phyloP scores from a whole-genome alignment of 1,139 yeast genomes.

The Diutina neorugosa region DNA sequence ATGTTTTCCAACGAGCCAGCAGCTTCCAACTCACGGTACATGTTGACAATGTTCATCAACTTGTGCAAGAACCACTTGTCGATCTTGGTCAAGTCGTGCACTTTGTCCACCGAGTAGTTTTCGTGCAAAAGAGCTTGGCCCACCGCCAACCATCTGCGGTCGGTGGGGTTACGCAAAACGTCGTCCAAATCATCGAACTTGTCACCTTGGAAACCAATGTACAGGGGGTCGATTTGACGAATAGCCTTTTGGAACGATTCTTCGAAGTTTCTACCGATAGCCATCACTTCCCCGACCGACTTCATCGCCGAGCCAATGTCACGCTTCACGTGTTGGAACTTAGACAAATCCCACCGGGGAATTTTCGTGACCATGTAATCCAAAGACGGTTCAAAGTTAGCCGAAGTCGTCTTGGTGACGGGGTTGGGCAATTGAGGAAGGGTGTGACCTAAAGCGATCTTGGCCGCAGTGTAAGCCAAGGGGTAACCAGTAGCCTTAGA shows the following conservation, averaged over 20 bases:
- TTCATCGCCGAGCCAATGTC: constrained; percentile 95
- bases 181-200: constrained; percentile 70
- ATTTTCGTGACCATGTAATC: constrained; percentile 96
- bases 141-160: constrained; percentile 96
- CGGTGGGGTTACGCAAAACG: constrained; percentile 82
- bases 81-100: constrained; percentile 82
- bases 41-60: constrained; percentile 78
- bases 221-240: constrained; percentile 90
- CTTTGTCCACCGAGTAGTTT: constrained; percentile 80
- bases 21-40: constrained; percentile 68
- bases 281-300: constrained; percentile 99
- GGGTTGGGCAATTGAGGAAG: constrained; percentile 94
- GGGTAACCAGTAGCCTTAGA: constrained; percentile 99
- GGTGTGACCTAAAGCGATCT: constrained; percentile 88
- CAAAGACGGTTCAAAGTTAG: constrained; percentile 92
- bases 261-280: constrained; percentile 95
- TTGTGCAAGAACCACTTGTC: constrained; percentile 95
- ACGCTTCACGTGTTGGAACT: constrained; percentile 89
- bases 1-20: constrained; percentile 42
- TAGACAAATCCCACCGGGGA: constrained; percentile 96
- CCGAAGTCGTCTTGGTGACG: constrained; percentile 90
- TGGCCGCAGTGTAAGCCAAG: constrained; percentile 96
- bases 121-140: constrained; percentile 92
- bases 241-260: constrained; percentile 97
- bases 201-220: constrained; percentile 86